Evolutionary conservation across 768 basidiomycete species (phyloP).

Genomic region (Agaricus bisporus): DNA sequence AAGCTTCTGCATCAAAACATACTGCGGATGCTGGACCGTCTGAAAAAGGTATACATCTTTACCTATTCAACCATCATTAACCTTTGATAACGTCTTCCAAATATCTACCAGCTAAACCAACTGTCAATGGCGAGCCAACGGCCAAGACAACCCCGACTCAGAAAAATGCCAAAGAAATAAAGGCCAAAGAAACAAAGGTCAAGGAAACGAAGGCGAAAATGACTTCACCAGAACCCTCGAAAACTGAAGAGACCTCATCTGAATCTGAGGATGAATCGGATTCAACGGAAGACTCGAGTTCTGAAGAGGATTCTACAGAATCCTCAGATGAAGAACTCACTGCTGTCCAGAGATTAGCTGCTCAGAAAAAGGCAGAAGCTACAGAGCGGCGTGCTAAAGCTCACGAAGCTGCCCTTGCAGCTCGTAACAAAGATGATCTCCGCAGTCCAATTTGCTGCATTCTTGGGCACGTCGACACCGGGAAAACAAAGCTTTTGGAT

Average conservation of each 20-base stretch:
- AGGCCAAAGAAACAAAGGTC: slow-evolving; percentile 11
- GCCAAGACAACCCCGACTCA: slow-evolving; percentile 19
- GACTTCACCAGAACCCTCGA: background rate
- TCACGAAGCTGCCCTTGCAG: slow-evolving; percentile 80
- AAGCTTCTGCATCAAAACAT: slow-evolving; percentile 15
- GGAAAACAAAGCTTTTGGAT: slow-evolving; percentile 96
- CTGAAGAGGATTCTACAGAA: slow-evolving; percentile 45
- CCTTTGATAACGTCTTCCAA: background rate
- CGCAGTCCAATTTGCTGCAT: slow-evolving; percentile 99
- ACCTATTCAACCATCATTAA: background rate
- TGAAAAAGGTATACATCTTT: background rate
- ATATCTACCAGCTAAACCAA: slow-evolving; percentile 18
- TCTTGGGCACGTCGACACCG: slow-evolving; percentile 98
- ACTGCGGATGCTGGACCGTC: slow-evolving; percentile 7
- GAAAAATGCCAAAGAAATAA: slow-evolving; percentile 18
- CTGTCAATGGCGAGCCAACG: slow-evolving; percentile 20
- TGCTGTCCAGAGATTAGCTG: slow-evolving; percentile 56
- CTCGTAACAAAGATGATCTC: slow-evolving; percentile 81
- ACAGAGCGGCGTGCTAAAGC: slow-evolving; percentile 73
- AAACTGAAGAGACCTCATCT: slow-evolving; percentile 20
- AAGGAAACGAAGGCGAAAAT: slow-evolving; percentile 19
- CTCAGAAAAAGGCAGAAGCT: slow-evolving; percentile 79
- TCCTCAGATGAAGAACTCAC: slow-evolving; percentile 64
- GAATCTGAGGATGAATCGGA: slow-evolving; percentile 34
- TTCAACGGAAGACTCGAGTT: slow-evolving; percentile 35